Evolutionary conservation across 495 filamentous ascomycete genomes (phyloP).

Genomic region (Podospora tetraspora): DNA sequence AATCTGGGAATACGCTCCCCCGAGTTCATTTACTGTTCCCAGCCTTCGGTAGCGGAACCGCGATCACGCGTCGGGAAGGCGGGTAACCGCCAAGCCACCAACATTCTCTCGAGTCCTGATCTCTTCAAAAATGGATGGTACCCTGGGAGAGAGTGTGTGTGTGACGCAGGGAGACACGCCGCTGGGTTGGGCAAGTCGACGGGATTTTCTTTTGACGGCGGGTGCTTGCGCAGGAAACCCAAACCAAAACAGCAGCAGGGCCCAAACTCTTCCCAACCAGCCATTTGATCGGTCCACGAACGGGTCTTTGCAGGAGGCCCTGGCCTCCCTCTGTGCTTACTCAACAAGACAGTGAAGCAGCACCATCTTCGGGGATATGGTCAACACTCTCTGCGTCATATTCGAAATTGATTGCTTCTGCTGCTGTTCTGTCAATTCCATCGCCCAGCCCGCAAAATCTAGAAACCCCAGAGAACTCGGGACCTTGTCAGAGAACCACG

Average conservation of each 20-base stretch:
- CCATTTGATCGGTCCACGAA: slow-evolving; percentile 4
- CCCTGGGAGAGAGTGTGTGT: not conserved
- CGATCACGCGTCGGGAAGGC: not conserved
- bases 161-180: not conserved
- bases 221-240: not conserved
- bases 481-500: slow-evolving; percentile 25
- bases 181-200: not conserved
- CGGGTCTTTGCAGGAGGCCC: not conserved
- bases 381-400: not conserved
- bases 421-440: not conserved
- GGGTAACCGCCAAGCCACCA: not conserved
- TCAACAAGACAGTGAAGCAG: not conserved
- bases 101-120: not conserved
- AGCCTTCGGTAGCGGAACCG: not conserved
- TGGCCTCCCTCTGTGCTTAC: not conserved
- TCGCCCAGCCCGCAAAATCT: not conserved
- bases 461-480: slow-evolving; percentile 4
- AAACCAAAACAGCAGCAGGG: not conserved
- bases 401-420: not conserved
- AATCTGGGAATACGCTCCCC: not conserved
- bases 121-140: not conserved
- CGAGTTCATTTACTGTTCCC: not conserved
- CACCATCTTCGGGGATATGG: not conserved
- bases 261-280: not conserved
- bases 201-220: not conserved